Base-by-base conservation (phyloP, 164 flowering plant genomes). In the Nymphaea thermarum region DNA sequence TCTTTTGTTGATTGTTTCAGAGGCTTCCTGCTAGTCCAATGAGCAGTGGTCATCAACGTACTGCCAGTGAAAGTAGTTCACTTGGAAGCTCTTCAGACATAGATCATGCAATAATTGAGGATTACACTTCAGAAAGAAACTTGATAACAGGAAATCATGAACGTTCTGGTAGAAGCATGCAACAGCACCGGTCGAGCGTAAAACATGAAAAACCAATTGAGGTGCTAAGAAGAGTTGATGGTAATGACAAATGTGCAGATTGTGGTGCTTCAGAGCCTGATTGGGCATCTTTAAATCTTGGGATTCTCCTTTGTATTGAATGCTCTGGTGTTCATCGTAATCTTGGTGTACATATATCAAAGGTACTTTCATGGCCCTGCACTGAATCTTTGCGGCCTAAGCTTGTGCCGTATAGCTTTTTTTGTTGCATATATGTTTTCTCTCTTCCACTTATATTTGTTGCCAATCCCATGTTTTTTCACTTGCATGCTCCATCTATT, bases 241-340 rank as follows among this genome's bases (percentile, higher is more conserved):
- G 99, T 25, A 94, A 94, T 80, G 96, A 94, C 68, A 87, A 77
- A 79, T 94, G 99, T 78, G 99, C 98, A 63, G 99, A 94, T 82
- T 94, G 99, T 84, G 94, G 97, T 74, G 92, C 96, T 44, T 73
- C 87, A 60, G 98, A 89, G 74, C 99, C 99, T 43, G 99, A 94
- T 68, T 94, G 99, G 99, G 98, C 99, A 67, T 94, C 99, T 43
- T 77, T 94, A 67, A 94, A 94, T 81, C 96, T 94, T 65, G 99
- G 99, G 3, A 84, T 94, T 76, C 96, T 94, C 67, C 82, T 94
- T 64, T 94, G 99, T 80, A 94, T 94, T 65, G 99, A 94, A 68
- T 94, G 99, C 82, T 94, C 99, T 72, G 99, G 99, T 70, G 95
- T 92, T 77, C 99, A 94, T 71, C 96, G 98, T 60, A 94, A 94